Base-by-base conservation (phyloP, 768 basidiomycete species). In the Crepidotus variabilis region DNA sequence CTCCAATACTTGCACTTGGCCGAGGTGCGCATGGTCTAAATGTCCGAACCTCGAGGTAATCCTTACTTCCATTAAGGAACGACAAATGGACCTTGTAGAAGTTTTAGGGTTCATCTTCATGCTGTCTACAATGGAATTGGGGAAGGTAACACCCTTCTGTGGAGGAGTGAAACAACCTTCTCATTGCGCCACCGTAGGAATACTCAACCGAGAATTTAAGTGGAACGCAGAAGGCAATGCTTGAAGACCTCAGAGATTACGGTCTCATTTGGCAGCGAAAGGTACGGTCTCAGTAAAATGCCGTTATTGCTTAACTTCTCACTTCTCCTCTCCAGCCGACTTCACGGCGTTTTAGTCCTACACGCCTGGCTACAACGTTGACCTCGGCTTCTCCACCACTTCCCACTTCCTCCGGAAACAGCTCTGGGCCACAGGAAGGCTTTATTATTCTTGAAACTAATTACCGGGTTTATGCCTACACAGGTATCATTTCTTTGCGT, bases 401-500 rank as follows among this genome's bases (percentile, higher is more conserved):
- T 65, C 88, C 88, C 58, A 85, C 83, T 52, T 81, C 82, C 45
- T 75, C 77, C 52, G 76, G 84, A 10, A 79, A 79, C 28, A 77
- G 78, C 49, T 82, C 81, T 47, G 80, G 81, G 32, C 78, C 86
- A 61, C 72, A 78, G 66, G 85, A 96, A 69, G 93, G 95, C 13
- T 98, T 97, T 76, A 88, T 98, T 63, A 86, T 98, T 62, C 80
- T 99, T 45, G 97, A 99, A 76, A 98, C 97, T 18, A 98, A 99
- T 75, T 98, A 98, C 75, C 89, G 94, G 62, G 75, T 99, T 60
- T 99, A 98, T 69, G 97, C 97, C 4, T 99, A 99, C 71, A 99
- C 97, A 34, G 89, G 94, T 94, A 70, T 51, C 52, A 54, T 50
- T 34, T 45, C 35, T 65, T 66, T 55, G 55, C 61, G 57, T 68